Evolutionary conservation across 768 basidiomycete species (phyloP), one percentile per base, ranked within the genome.

Genomic region (Zangia roseola): DNA sequence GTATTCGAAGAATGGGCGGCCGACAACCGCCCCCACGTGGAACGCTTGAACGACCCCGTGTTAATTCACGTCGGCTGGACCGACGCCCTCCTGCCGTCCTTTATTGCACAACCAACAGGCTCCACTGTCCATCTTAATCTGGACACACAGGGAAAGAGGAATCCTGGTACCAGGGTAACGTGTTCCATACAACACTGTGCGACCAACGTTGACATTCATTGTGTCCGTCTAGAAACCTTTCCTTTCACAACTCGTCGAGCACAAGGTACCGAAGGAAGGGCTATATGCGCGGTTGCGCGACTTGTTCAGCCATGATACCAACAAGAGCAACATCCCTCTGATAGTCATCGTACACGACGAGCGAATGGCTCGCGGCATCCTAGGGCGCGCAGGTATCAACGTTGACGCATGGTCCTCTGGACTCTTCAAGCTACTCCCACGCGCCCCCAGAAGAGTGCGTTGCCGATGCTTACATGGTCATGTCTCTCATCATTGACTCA

Each of bases 271-370:
- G 7, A 6, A 38, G 12, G 47, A n/a, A 2, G 53, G 47, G 6
- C 46, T 65, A 8, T 40, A 57, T 20, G 10, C 37, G 12, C 60
- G 55, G 1, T 34, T 60, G 42, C 58, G 62, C 38, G 35, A 42
- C 4, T 25, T 69, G 12, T 55, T 72, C 19, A 24, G 19, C 8
- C 57, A 60, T 13, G 58, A 62, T 28, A 38, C 45, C 1, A 43
- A 50, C 30, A 48, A 51, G 50, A 56, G 47, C 12, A 58, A 52
- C 20, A 34, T 52, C 3, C 79, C 80, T 0, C 58, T 73, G 42
- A 55, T 83, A 21, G 59, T 83, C 6, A 69, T 84, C 7, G 76
- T 82, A 4, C 69, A 76, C 36, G 67, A 76, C 23, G 68, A 73
- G 49, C 59, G 69, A 34, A 60, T 72, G 52, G 69, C 76, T 0